These are phyloP conservation scores for Syncephalis plumigaleata DNA, from an alignment of 371 early-diverging fungal genomes.

Conservation along the genomic window DNA sequence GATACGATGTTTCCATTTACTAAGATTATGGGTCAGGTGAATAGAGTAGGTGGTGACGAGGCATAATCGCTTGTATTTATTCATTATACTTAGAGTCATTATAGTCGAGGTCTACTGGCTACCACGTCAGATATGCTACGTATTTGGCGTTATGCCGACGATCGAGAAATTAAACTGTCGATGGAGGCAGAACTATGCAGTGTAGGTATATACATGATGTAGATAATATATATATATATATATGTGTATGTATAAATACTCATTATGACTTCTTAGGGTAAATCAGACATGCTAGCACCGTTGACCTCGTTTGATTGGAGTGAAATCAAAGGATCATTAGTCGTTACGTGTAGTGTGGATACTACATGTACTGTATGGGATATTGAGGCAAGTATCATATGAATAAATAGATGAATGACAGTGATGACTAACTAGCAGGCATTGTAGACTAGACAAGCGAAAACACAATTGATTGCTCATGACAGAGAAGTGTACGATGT, in stretches of 20 bases:
- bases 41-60: no score
- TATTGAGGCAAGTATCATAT: constrained; percentile 30
- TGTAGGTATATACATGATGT: constrained; percentile 25
- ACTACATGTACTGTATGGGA: constrained; percentile 98
- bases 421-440: constrained; percentile 1
- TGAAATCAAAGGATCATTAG: constrained; percentile 56
- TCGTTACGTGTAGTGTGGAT: constrained; percentile 86
- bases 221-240: constrained; percentile 29
- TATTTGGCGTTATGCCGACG: constrained; percentile 70
- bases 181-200: constrained; percentile 11
- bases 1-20: no score
- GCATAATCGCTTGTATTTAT: no score
- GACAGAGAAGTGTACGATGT: constrained; percentile 95
- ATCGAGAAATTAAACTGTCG: constrained; percentile 8
- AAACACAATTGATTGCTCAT: constrained; percentile 95
- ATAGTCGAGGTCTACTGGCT: constrained; percentile 56
- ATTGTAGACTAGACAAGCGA: constrained; percentile 63
- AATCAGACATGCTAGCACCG: constrained; percentile 33
- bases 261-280: neutral
- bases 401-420: constrained; percentile 1
- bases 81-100: constrained; percentile 9
- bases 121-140: constrained; percentile 76
- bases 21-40: no score
- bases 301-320: constrained; percentile 96
- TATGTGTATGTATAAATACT: neutral